Percentiles rank a stretch among this genome's conserved stretches.
phyloP scores from a whole-genome alignment of 2,329 filamentous ascomycete genomes.

The Gremmenia infestans region DNA sequence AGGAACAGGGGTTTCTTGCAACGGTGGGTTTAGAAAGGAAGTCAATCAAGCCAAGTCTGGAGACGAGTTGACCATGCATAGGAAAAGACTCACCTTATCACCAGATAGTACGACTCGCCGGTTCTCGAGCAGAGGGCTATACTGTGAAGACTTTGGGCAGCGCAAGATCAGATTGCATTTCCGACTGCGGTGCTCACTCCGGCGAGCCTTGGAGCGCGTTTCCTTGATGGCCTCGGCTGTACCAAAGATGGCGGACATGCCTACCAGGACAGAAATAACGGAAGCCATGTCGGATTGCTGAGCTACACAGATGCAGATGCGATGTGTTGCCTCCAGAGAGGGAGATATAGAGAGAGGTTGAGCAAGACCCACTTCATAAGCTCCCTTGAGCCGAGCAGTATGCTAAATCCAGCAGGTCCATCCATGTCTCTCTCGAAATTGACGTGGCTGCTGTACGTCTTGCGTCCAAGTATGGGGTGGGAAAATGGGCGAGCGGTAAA shows the following conservation, averaged over 20 bases:
- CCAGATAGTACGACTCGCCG: constrained; percentile 41
- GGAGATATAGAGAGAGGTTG: too few relatives aligned
- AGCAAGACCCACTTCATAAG: too few relatives aligned
- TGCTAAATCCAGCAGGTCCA: too few relatives aligned
- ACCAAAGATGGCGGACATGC: constrained; percentile 38
- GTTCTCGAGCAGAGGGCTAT: constrained; percentile 41
- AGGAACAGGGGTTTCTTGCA: constrained; percentile 11
- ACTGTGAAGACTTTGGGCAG: constrained; percentile 40
- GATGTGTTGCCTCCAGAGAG: too few relatives aligned
- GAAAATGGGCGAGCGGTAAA: too few relatives aligned
- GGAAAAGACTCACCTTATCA: constrained; percentile 33
- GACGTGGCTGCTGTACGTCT: too few relatives aligned
- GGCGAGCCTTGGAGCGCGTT: constrained; percentile 43
- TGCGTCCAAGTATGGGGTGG: too few relatives aligned
- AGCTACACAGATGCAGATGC: too few relatives aligned
- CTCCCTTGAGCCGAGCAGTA: too few relatives aligned
- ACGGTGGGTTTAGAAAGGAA: not conserved
- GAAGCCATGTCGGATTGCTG: too few relatives aligned
- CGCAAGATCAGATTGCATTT: constrained; percentile 44
- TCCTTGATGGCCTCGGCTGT: constrained; percentile 46
- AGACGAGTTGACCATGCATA: not conserved
- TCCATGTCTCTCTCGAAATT: too few relatives aligned
- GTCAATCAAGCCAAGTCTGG: constrained; percentile 11
- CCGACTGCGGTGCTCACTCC: constrained; percentile 45
- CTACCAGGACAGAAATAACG: too few relatives aligned